Percentiles rank a stretch among this genome's conserved stretches.
These are phyloP conservation scores for Pseudoscleropodium purum DNA, from an alignment of 225 moss, liverwort and hornwort genomes.

Conservation along the genomic window DNA sequence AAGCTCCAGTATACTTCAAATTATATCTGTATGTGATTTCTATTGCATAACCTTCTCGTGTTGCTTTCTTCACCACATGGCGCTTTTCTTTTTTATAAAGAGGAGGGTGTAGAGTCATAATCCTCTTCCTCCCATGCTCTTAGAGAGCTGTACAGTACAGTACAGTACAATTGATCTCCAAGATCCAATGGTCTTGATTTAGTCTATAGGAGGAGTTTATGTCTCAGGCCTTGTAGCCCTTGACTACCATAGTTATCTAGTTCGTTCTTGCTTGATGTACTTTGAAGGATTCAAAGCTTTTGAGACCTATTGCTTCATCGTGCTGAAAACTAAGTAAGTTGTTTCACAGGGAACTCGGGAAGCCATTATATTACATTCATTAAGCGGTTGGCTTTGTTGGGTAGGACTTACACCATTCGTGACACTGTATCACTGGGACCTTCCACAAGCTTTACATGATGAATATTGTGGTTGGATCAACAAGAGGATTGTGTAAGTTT, in stretches of 20 bases:
- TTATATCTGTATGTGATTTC: background rate
- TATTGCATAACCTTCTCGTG: background rate
- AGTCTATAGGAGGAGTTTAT: background rate
- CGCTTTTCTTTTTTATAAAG: background rate
- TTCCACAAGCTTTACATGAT: conserved; percentile 62
- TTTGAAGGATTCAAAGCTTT: background rate
- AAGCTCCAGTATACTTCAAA: background rate
- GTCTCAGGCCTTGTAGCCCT: background rate
- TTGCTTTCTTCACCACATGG: background rate
- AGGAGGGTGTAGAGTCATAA: background rate
- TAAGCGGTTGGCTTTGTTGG: background rate
- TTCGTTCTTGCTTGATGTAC: background rate
- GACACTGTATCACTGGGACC: conserved; percentile 86
- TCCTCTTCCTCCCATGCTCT: background rate
- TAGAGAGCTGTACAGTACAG: background rate
- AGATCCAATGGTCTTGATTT: background rate
- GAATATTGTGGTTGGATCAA: conserved; percentile 49
- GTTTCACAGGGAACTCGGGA: background rate
- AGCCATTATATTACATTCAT: background rate
- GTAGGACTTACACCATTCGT: conserved; percentile 60
- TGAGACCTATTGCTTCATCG: background rate
- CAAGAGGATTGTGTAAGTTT: conserved; percentile 58
- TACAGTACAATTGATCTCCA: background rate
- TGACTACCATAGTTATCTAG: background rate
- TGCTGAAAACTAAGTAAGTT: background rate